phyloP scores from a whole-genome alignment of 306 rosid genomes.

The Castanospermum australe region DNA sequence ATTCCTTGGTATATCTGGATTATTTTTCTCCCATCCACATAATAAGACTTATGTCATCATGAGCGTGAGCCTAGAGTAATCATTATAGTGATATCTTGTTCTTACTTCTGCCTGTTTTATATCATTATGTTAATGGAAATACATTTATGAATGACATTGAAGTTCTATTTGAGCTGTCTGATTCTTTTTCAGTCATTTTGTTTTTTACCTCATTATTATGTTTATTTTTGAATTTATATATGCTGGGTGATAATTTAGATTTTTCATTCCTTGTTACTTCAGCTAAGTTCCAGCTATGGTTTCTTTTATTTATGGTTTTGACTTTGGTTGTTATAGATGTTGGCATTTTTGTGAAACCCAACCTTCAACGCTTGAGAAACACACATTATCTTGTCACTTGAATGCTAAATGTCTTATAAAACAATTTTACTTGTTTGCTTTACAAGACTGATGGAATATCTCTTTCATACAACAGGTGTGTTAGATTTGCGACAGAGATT shows the following conservation, averaged over 20 bases:
- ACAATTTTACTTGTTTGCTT: conserved; percentile 14
- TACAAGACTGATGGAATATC: conserved; percentile 22
- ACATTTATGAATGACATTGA: neutral
- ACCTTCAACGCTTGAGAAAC: neutral
- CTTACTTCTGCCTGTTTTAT: neutral
- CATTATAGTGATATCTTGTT: neutral
- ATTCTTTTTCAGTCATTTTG: neutral
- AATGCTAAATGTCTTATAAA: conserved; percentile 5
- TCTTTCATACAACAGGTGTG: conserved; percentile 66
- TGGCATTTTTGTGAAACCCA: neutral
- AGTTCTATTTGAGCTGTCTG: neutral
- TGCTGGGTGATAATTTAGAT: neutral
- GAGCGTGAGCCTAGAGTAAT: neutral
- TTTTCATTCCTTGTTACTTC: neutral
- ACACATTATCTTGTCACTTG: no score
- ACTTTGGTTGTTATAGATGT: conserved; percentile 6
- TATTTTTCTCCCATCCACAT: neutral
- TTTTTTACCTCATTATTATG: neutral
- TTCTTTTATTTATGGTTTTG: neutral
- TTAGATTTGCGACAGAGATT: conserved; percentile 96
- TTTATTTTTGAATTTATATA: neutral
- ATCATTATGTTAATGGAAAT: neutral
- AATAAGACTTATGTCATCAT: neutral
- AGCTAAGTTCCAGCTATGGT: neutral
- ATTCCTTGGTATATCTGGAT: neutral